Evolutionary conservation across 2,329 filamentous ascomycete genomes (phyloP), one percentile per base, ranked within the genome.

Genomic region (Aspergillus fijiensis): DNA sequence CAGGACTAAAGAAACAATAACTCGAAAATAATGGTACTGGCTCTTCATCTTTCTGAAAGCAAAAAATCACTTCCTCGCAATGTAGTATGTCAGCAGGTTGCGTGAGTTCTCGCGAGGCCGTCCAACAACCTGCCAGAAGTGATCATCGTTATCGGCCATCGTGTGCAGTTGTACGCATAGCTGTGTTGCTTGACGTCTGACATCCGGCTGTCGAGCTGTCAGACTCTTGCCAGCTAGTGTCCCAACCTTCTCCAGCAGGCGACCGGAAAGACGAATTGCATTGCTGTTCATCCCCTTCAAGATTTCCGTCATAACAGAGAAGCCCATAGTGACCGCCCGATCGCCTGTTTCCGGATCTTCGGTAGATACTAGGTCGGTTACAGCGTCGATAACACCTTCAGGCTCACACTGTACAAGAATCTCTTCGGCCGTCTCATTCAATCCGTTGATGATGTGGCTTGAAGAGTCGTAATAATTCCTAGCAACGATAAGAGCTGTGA

Each of bases 381-480:
- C 50, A 49, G 63, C 51, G 25, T 61, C 27, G 29, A 63, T 48
- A 19, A 60, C 50, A 27, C 42, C 45, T 10, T 56, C 56, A 21
- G 70, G 68, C 11, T 72, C 63, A 51, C 71, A 72, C 4, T 71
- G 63, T 9, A 66, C 63, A 23, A 75, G 70, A 21, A 79, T 71
- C 39, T 72, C 70, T 42, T 77, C 73, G 0, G 67, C 70, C 3
- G 75, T 74, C 51, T 78, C 74, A 58, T 79, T 73, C 21, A 80
- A 63, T 9, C 73, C 76, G 25, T 69, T 73, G 10, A 76, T 72
- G 59, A 79, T 76, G 66, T 79, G 75, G 23, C 72, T 74, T 31
- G 66, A 73, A n/a, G 71, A 66, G 52, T 73, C 73, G 58, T 77
- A 77, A 50, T 76, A 68, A 50, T 72, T 73, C 23, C 76, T 73